phyloP scores from a whole-genome alignment of 2,329 filamentous ascomycete species.

The Raffaelea arxii region DNA sequence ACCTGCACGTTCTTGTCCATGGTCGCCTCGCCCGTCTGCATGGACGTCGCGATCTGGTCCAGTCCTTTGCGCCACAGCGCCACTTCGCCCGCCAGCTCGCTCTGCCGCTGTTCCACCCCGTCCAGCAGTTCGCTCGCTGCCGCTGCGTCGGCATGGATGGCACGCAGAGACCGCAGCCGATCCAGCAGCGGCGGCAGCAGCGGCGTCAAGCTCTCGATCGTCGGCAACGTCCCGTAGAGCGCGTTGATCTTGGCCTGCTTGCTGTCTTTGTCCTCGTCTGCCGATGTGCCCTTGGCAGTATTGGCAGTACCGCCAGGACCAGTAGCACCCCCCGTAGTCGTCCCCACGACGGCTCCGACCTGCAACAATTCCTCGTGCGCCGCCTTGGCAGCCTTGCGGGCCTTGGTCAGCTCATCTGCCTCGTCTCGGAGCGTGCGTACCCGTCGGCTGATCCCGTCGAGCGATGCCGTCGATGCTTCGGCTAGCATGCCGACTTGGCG shows the following conservation, averaged over 20 bases:
- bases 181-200: constrained; percentile 79
- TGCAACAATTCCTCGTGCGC: constrained; percentile 49
- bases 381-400: constrained; percentile 50
- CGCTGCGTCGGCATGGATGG: constrained; percentile 80
- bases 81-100: constrained; percentile 74
- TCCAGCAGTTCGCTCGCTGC: constrained; percentile 69
- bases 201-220: constrained; percentile 78
- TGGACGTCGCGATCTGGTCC: constrained; percentile 65
- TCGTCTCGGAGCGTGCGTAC: constrained; percentile 63
- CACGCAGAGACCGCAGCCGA: constrained; percentile 70
- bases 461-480: constrained; percentile 59
- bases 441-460: constrained; percentile 62
- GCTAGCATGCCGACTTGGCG: constrained; percentile 70
- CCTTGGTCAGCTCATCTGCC: constrained; percentile 60
- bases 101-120: constrained; percentile 68
- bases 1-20: constrained; percentile 73
- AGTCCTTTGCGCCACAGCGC: constrained; percentile 77
- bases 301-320: constrained; percentile 20
- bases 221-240: constrained; percentile 78
- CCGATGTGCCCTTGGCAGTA: constrained; percentile 23
- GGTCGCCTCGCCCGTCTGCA: constrained; percentile 58
- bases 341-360: constrained; percentile 30
- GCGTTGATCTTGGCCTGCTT: constrained; percentile 83
- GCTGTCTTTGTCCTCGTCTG: constrained; percentile 48
- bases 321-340: constrained; percentile 3